Evolutionary conservation across 139 green algal genomes (phyloP).

Genomic region (Micractinium conductrix): DNA sequence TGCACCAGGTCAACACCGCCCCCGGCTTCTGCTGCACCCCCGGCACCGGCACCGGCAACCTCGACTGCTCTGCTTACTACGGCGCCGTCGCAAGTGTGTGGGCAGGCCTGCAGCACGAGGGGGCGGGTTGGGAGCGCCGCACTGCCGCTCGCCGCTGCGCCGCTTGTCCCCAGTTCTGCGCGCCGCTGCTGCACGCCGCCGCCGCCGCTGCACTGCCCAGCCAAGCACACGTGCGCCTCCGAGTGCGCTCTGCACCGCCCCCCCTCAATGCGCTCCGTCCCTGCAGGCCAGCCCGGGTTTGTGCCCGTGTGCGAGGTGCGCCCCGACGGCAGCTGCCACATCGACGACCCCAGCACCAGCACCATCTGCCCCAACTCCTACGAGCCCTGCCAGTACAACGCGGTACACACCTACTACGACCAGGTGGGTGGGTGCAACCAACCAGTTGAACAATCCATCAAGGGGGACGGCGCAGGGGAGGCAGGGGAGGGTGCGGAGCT

Average conservation of each 20-base stretch:
- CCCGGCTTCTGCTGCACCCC: background rate
- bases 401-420: background rate
- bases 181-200: no score
- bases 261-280: background rate
- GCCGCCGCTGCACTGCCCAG: no score
- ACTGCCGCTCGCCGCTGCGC: no score
- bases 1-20: background rate
- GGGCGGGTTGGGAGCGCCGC: no score
- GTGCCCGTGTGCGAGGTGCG: background rate
- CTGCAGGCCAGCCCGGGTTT: background rate
- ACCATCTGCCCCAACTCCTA: constrained; percentile 9
- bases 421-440: constrained; percentile 13
- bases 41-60: background rate
- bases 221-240: no score
- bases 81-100: background rate
- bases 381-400: background rate
- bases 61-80: background rate
- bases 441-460: no score
- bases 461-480: no score
- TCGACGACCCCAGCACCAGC: background rate
- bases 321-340: background rate
- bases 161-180: no score
- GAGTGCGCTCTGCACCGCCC: background rate
- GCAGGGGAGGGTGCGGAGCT: no score
- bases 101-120: no score